phyloP scores from a whole-genome alignment of 768 basidiomycete genomes.

The Russula sp. region DNA sequence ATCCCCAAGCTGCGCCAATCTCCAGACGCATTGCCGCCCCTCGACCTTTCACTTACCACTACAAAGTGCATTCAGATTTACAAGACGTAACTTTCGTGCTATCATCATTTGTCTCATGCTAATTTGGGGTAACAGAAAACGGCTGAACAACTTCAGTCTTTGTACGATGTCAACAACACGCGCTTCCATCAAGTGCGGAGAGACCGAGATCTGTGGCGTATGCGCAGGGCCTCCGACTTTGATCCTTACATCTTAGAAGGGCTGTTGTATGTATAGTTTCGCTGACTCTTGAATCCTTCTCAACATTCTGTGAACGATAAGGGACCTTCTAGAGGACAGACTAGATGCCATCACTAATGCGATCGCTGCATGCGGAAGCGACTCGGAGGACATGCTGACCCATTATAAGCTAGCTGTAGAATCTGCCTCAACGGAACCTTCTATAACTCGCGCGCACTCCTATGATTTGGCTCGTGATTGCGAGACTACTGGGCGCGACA shows the following conservation, averaged over 20 bases:
- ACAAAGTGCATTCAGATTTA: constrained; percentile 19
- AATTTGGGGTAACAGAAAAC: constrained; percentile 10
- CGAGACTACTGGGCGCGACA: constrained; percentile 6
- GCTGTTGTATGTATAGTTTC: constrained; percentile 8
- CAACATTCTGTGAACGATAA: constrained; percentile 1
- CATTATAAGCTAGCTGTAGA: background rate
- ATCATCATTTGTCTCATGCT: constrained; percentile 1
- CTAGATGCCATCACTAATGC: constrained; percentile 41
- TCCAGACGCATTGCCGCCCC: background rate
- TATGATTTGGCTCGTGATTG: background rate
- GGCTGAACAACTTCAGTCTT: constrained; percentile 2
- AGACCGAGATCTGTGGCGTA: constrained; percentile 14
- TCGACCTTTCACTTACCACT: background rate
- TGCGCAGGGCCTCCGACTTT: constrained; percentile 11
- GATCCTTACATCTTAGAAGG: constrained; percentile 19
- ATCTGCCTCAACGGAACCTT: background rate
- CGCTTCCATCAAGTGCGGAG: constrained; percentile 11
- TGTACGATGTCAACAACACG: constrained; percentile 17
- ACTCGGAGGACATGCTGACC: background rate
- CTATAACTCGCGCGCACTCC: constrained; percentile 3
- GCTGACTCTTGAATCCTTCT: background rate
- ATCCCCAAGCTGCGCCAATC: background rate
- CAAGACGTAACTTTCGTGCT: constrained; percentile 11
- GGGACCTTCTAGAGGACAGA: constrained; percentile 41
- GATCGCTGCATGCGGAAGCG: constrained; percentile 32